Conservation (phyloP, 2,329 filamentous ascomycete species). For the Talaromyces sp. region DNA sequence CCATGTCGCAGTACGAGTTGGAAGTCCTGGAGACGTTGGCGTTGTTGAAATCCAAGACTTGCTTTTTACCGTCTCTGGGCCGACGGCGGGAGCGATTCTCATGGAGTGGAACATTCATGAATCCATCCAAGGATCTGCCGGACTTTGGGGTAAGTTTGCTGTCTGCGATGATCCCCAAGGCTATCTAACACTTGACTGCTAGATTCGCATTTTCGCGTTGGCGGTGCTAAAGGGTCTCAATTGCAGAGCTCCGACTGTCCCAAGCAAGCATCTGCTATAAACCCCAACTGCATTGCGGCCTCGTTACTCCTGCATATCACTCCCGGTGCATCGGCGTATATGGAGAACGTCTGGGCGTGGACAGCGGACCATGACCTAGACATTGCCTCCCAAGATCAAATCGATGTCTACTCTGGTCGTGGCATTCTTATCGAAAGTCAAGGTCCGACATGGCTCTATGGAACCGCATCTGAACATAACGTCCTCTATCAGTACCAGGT, state of each 20-base stretch:
- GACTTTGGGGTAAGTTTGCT: constrained; percentile 19
- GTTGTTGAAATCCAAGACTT: constrained; percentile 35
- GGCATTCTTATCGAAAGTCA: constrained; percentile 49
- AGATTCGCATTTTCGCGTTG: constrained; percentile 37
- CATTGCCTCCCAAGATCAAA: constrained; percentile 46
- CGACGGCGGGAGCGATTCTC: constrained; percentile 33
- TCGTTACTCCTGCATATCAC: constrained; percentile 61
- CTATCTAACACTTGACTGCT: neutral
- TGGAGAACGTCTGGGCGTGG: constrained; percentile 34
- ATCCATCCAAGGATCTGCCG: constrained; percentile 3
- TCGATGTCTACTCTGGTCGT: constrained; percentile 56
- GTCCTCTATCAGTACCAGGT: constrained; percentile 68
- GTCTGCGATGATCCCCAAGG: too few species aligned
- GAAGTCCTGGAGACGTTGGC: constrained; percentile 27
- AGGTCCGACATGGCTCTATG: constrained; percentile 55
- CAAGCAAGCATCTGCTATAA: constrained; percentile 17
- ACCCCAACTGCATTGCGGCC: constrained; percentile 26
- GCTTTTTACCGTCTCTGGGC: constrained; percentile 31
- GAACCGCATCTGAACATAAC: constrained; percentile 61
- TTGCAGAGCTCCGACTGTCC: constrained; percentile 29
- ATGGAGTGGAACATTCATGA: constrained; percentile 35
- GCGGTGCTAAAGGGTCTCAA: constrained; percentile 33
- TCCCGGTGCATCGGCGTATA: constrained; percentile 38
- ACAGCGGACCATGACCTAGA: constrained; percentile 32
- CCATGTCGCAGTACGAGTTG: constrained; percentile 16